phyloP scores from a whole-genome alignment of 2,329 filamentous ascomycete species.

The Diplodia mutila region DNA sequence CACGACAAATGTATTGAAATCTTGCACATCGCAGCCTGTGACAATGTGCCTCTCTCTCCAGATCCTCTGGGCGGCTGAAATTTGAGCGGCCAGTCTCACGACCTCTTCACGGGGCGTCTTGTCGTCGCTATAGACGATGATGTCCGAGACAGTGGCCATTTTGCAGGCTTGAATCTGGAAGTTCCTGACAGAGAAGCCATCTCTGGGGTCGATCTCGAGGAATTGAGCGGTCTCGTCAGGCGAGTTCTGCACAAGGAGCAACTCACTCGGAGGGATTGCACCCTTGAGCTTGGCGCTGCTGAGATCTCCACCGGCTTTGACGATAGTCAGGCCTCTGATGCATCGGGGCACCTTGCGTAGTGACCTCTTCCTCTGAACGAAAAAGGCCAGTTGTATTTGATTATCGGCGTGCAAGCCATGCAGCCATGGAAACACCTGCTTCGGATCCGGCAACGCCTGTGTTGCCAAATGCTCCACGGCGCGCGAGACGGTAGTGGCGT shows the following conservation, averaged over 20 bases:
- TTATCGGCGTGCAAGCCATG: conserved; percentile 91
- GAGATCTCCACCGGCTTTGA: conserved; percentile 87
- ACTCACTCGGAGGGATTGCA: conserved; percentile 79
- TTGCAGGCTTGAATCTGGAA: conserved; percentile 97
- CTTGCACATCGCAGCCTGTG: conserved; percentile 58
- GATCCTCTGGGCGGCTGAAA: conserved; percentile 75
- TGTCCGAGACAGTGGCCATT: conserved; percentile 83
- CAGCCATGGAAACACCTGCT: conserved; percentile 93
- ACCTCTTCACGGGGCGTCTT: conserved; percentile 64
- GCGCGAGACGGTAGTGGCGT: conserved; percentile 67
- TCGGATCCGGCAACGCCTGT: conserved; percentile 81
- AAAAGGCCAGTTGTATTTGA: conserved; percentile 86
- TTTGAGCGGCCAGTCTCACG: conserved; percentile 63
- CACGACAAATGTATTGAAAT: conserved; percentile 85
- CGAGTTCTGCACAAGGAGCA: conserved; percentile 60
- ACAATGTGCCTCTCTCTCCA: conserved; percentile 70
- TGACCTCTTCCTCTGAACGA: conserved; percentile 75
- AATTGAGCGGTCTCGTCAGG: conserved; percentile 63
- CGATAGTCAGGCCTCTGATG: conserved; percentile 78
- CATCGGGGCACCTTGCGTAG: conserved; percentile 73
- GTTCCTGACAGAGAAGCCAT: conserved; percentile 94
- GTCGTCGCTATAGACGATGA: conserved; percentile 87
- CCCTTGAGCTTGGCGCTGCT: conserved; percentile 78
- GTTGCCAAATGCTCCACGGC: conserved; percentile 76
- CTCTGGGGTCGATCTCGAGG: conserved; percentile 79